A percentile compares a stretch with the other conserved stretches of the same genome.
Evolutionary conservation across 2,329 filamentous ascomycete species (phyloP).

Genomic region (Podosphaera xanthii): DNA sequence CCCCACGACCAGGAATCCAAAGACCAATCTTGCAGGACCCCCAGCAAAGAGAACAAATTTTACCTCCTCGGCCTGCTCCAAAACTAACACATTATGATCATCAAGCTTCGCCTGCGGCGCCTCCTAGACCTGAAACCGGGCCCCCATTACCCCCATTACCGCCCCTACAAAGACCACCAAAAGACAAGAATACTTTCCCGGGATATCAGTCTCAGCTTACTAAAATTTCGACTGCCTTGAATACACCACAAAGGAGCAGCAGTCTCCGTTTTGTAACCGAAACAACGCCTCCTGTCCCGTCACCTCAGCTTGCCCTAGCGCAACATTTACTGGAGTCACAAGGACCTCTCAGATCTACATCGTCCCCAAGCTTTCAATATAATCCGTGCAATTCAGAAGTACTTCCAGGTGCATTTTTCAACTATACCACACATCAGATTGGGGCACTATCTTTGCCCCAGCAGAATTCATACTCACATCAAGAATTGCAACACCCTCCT

Average conservation of each 20-base stretch:
- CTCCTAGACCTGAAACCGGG: conserved; percentile 10
- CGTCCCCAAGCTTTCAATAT: no score
- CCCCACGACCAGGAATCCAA: conserved; percentile 40
- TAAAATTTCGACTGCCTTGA: conserved; percentile 1
- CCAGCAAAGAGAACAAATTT: conserved; percentile 10
- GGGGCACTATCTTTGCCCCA: neutral
- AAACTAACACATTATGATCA: conserved; percentile 10
- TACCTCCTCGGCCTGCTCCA: conserved; percentile 16
- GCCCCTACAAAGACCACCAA: conserved; percentile 6
- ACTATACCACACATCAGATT: no score
- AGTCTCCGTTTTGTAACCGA: conserved; percentile 12
- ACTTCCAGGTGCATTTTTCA: no score
- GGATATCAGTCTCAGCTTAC: conserved; percentile 5
- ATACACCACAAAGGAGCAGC: conserved; percentile 15
- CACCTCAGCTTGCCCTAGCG: conserved; percentile 13
- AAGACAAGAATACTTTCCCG: conserved; percentile 7
- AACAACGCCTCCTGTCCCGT: conserved; percentile 10
- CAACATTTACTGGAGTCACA: neutral
- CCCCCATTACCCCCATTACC: conserved; percentile 17
- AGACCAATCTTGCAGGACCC: conserved; percentile 20
- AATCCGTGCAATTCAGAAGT: no score
- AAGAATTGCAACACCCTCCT: conserved; percentile 12
- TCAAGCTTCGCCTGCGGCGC: conserved; percentile 4
- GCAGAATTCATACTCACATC: conserved; percentile 7
- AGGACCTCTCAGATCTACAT: neutral